Evolutionary conservation across 2,329 filamentous ascomycete species (phyloP).

Genomic region (Colletotrichum gloeosporioides): DNA sequence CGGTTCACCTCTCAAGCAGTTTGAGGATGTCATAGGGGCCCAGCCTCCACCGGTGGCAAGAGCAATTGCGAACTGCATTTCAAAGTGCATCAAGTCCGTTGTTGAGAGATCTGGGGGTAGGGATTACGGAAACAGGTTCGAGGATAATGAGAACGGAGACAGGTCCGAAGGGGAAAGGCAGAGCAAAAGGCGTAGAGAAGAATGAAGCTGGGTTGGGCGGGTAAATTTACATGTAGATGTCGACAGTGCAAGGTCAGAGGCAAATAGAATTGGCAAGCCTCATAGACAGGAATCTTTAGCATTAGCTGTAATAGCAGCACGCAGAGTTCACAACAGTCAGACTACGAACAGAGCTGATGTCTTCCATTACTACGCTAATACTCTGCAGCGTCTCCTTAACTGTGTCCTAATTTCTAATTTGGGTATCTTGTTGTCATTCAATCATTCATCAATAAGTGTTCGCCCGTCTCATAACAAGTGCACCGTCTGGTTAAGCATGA

Average conservation of each 20-base stretch:
- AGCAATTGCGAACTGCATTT: background rate
- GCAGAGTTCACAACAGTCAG: background rate
- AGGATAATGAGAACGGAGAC: background rate
- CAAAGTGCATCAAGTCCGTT: background rate
- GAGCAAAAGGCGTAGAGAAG: background rate
- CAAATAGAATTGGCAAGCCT: background rate
- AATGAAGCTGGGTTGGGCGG: background rate
- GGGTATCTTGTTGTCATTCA: background rate
- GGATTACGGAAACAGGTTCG: background rate
- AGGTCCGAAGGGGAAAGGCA: background rate
- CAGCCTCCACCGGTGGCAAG: background rate
- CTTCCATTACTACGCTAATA: background rate
- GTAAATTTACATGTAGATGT: background rate
- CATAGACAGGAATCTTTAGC: background rate
- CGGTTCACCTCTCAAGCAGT: background rate
- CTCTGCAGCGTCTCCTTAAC: background rate
- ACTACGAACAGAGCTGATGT: background rate
- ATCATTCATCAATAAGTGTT: background rate
- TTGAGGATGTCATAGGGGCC: accelerated
- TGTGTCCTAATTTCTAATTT: background rate
- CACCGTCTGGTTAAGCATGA: background rate
- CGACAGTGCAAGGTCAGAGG: background rate
- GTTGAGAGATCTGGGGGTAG: background rate
- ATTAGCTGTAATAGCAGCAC: background rate
- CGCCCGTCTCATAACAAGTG: background rate